These are phyloP conservation scores for Diplodia seriata DNA, from an alignment of 2,329 filamentous ascomycete species.

Conservation along the genomic window DNA sequence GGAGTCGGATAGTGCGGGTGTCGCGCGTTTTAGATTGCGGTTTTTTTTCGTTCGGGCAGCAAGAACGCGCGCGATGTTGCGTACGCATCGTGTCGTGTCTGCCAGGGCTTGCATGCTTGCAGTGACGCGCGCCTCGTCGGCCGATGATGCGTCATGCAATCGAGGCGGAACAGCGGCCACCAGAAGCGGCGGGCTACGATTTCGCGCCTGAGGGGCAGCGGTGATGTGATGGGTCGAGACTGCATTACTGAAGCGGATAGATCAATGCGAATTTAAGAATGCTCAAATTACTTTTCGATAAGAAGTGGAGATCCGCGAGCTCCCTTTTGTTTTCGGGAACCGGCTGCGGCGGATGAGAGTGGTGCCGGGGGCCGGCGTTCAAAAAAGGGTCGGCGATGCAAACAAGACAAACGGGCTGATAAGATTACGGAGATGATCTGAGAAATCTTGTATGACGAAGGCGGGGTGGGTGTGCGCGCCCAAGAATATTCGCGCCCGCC, in stretches of 20 bases:
- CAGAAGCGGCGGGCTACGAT: not conserved
- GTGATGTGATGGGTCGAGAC: no score
- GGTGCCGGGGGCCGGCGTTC: not conserved
- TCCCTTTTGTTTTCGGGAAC: not conserved
- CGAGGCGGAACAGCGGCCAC: not conserved
- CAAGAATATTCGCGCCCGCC: constrained; percentile 24
- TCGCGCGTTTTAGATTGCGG: not conserved
- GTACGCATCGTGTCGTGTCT: not conserved
- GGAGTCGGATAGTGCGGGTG: not conserved
- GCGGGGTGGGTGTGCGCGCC: constrained; percentile 19
- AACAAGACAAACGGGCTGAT: not conserved
- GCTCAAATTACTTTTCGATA: not conserved
- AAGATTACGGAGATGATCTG: constrained; percentile 5
- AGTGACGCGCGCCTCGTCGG: not conserved
- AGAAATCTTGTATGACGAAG: constrained; percentile 10
- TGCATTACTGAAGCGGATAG: not conserved
- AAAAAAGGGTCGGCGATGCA: not conserved
- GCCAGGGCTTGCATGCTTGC: constrained; percentile 2
- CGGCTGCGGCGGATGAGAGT: not conserved
- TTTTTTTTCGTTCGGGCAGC: not conserved
- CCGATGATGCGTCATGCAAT: not conserved
- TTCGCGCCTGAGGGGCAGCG: not conserved
- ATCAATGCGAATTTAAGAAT: not conserved
- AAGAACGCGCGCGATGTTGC: not conserved
- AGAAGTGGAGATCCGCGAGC: not conserved